Percentiles rank a stretch among this genome's conserved stretches.
Evolutionary conservation across 108 stramenopile species (phyloP).

Genomic region (Craspedostauros australis): DNA sequence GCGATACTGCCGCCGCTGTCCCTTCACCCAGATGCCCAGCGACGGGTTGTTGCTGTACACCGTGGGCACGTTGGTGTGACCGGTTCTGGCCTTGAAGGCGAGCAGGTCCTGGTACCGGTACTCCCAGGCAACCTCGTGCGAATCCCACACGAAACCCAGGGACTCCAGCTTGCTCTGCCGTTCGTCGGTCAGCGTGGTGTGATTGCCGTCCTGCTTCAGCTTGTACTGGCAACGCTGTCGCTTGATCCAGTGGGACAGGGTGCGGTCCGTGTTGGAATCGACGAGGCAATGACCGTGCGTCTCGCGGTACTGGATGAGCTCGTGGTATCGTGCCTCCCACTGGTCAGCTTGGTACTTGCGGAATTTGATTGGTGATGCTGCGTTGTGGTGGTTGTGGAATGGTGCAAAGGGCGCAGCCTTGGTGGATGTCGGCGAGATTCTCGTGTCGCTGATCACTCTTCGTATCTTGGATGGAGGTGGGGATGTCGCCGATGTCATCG

Average conservation of each 20-base stretch:
- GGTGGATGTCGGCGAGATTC: no score
- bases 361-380: no score
- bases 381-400: no score
- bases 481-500: no score
- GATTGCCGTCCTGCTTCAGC: slow-evolving; percentile 16
- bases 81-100: no score
- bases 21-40: slow-evolving; percentile 27
- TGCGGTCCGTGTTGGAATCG: slow-evolving; percentile 25
- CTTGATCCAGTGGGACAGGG: slow-evolving; percentile 34
- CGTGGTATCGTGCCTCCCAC: slow-evolving; percentile 18
- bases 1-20: slow-evolving; percentile 2
- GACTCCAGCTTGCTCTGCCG: slow-evolving; percentile 31
- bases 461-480: no score
- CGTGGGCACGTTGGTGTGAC: slow-evolving; percentile 36
- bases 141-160: slow-evolving; percentile 47
- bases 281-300: slow-evolving; percentile 34
- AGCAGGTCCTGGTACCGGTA: slow-evolving; percentile 19
- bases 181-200: slow-evolving; percentile 33
- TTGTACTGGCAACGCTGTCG: slow-evolving; percentile 21
- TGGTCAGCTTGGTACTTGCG: slow-evolving; percentile 8
- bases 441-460: no score
- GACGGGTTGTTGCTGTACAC: slow-evolving; percentile 7
- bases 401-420: no score
- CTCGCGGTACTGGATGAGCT: slow-evolving; percentile 19
- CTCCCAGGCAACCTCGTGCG: slow-evolving; percentile 20